Percentiles rank a stretch among this genome's conserved stretches.
Evolutionary conservation across 2,329 filamentous ascomycete genomes (phyloP).

Genomic region (Neoarthrinium moseri): DNA sequence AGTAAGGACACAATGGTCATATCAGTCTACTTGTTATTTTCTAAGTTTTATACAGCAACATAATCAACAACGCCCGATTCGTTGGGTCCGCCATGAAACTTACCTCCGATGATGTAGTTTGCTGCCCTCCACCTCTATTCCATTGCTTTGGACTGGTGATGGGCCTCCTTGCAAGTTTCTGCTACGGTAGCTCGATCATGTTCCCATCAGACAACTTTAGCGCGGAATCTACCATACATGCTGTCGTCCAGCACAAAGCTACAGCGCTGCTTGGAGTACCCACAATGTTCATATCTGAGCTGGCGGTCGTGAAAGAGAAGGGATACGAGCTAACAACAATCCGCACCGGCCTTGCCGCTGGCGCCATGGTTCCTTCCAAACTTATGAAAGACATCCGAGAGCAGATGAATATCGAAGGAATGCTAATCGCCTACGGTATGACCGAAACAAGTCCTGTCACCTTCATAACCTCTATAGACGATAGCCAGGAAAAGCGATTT

Average conservation of each 20-base stretch:
- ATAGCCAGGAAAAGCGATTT: conserved; percentile 71
- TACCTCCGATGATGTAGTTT: conserved; percentile 60
- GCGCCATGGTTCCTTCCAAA: conserved; percentile 60
- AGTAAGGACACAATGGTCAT: too few relatives aligned
- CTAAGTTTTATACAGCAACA: conserved; percentile 17
- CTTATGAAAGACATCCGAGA: conserved; percentile 62
- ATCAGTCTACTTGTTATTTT: background rate
- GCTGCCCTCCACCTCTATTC: conserved; percentile 64
- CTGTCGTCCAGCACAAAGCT: conserved; percentile 48
- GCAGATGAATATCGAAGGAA: conserved; percentile 59
- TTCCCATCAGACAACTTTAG: conserved; percentile 68
- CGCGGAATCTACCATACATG: conserved; percentile 53
- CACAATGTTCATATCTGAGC: conserved; percentile 69
- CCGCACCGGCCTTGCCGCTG: conserved; percentile 66
- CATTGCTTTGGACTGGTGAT: conserved; percentile 73
- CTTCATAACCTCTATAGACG: conserved; percentile 78
- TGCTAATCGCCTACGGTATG: conserved; percentile 76
- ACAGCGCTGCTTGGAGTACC: conserved; percentile 57
- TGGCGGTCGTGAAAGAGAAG: conserved; percentile 52
- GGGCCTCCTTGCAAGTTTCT: conserved; percentile 68
- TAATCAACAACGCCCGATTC: conserved; percentile 67
- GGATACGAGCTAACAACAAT: conserved; percentile 33
- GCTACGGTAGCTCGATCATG: conserved; percentile 60
- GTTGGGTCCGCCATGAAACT: conserved; percentile 67
- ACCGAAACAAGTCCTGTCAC: conserved; percentile 81